Evolutionary conservation across 2,329 filamentous ascomycete genomes (phyloP).

Genomic region (Epichloe coenophiala): DNA sequence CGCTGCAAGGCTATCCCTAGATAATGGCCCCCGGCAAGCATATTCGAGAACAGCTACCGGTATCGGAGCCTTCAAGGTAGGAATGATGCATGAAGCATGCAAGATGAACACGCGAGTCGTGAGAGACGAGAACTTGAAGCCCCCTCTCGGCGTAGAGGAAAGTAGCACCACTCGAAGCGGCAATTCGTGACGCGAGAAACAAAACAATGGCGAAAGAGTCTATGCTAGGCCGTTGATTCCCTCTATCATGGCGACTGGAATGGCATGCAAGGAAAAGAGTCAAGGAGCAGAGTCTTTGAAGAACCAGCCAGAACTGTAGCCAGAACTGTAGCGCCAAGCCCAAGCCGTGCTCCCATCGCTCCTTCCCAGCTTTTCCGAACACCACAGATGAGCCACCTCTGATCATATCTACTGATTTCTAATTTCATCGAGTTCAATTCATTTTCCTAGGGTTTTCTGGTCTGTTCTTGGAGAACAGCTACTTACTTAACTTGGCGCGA

Average conservation of each 20-base stretch:
- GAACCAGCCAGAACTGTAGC: neutral
- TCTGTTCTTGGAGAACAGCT: neutral
- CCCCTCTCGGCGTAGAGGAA: no score
- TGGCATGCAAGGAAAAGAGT: no score
- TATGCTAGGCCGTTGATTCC: no score
- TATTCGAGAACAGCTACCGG: no score
- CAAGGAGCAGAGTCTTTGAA: neutral
- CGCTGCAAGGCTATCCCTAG: no score
- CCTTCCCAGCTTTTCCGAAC: neutral
- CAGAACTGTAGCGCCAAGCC: neutral
- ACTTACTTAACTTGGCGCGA: neutral
- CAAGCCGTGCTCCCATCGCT: neutral
- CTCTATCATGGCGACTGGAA: no score
- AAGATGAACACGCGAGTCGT: neutral
- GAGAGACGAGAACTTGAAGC: no score
- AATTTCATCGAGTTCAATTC: neutral
- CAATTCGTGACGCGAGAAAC: no score
- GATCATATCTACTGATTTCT: neutral
- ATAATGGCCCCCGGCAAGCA: no score
- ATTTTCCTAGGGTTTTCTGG: neutral
- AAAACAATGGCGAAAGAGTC: no score
- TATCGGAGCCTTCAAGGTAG: neutral
- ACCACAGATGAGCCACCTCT: neutral
- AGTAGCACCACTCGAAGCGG: no score
- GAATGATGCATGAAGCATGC: neutral